Conservation (phyloP, 352 stramenopile species). For the Plasmopara halstedii region DNA sequence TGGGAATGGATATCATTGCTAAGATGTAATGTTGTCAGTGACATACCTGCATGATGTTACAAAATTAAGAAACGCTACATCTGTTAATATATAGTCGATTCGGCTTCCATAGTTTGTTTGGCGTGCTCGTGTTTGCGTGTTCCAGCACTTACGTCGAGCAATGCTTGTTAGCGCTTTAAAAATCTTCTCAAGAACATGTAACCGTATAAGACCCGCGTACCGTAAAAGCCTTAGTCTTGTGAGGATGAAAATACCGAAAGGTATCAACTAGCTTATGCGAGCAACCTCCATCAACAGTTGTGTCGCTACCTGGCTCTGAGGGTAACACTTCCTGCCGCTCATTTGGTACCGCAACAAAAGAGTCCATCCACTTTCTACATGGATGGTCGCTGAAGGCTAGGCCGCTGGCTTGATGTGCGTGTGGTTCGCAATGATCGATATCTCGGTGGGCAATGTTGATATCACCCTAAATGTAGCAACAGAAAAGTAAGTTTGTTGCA, state of each 20-base stretch:
- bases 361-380: constrained; percentile 61
- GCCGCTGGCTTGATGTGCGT: constrained; percentile 18
- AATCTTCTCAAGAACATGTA: too few species aligned
- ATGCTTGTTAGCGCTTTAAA: neutral
- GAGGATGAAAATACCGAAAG: constrained; percentile 76
- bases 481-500: neutral
- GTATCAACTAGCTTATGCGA: constrained; percentile 50
- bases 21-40: neutral
- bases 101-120: constrained; percentile 88
- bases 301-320: neutral
- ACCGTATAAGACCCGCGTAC: constrained; percentile 18
- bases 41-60: constrained; percentile 51
- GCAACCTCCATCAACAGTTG: neutral
- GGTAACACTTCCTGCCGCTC: constrained; percentile 3
- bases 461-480: constrained; percentile 41
- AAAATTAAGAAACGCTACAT: constrained; percentile 38
- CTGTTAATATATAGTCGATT: constrained; percentile 87
- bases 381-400: constrained; percentile 49
- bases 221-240: constrained; percentile 69
- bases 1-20: neutral
- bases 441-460: constrained; percentile 75
- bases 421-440: constrained; percentile 72
- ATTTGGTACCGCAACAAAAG: constrained; percentile 22
- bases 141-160: constrained; percentile 63
- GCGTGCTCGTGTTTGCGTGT: constrained; percentile 68